Evolutionary conservation across 306 rosid species (phyloP), one percentile per base, ranked within the genome.

Genomic region (Sesbania bispinosa): DNA sequence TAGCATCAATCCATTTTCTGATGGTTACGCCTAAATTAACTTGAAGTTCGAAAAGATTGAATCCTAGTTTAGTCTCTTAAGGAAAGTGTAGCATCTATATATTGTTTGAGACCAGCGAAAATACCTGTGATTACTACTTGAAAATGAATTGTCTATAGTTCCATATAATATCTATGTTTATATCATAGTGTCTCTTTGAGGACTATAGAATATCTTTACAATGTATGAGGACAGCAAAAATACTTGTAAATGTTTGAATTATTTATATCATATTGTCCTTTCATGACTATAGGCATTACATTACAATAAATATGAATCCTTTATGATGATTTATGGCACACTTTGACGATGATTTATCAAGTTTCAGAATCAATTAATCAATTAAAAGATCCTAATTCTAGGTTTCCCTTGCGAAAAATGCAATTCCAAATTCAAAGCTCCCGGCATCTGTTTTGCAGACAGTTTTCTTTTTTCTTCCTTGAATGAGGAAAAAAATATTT

Each of bases 1-100:
- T 64, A 46, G 43, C 55, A 58, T 43, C 67, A 83, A 83, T 60
- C 88, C 80, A 50, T 75, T 82, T 77, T 71, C 77, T 47, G 59
- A 51, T 29, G 69, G 58, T 38, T 64, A 59, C 1, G 33, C 47
- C 23, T 39, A 73, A 65, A 69, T 29, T 42, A 76, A 53, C 64
- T 68, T 61, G 41, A 13, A 18, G 10, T 57, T 26, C 2, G 38
- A 15, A 41, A 27, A 27, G 18, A 71, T 11, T 8, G 45, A 29
- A 42, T 30, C 68, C 57, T 43, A 2, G 13, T 20, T 30, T 21
- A 16, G 11, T 35, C 51, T 46, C 15, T n/a, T n/a, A n/a, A n/a
- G n/a, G n/a, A n/a, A n/a, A n/a, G n/a, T n/a, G n/a, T n/a, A n/a
- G n/a, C n/a, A n/a, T n/a, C n/a, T 35, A 10, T 36, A n/a, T 59